Evolutionary conservation across 805 yeast genomes (phyloP).

Genomic region (Metschnikowia hibisci): DNA sequence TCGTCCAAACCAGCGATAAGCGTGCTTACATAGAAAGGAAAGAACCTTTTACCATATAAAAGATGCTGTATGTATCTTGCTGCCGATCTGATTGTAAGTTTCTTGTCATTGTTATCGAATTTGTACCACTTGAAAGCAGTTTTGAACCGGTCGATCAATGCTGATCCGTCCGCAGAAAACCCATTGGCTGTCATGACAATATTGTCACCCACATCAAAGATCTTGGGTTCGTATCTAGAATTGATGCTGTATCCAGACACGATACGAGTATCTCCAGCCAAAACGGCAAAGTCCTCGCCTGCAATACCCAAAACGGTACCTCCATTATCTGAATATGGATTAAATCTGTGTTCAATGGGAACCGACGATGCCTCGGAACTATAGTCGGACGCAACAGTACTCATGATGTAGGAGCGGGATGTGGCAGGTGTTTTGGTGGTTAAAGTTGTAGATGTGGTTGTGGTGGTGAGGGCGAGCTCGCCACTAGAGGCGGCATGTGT

Average conservation of each 20-base stretch:
- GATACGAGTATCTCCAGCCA: slow-evolving; percentile 98
- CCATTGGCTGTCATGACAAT: slow-evolving; percentile 91
- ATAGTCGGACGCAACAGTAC: slow-evolving; percentile 20
- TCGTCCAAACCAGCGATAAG: slow-evolving; percentile 90
- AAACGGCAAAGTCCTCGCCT: slow-evolving; percentile 92
- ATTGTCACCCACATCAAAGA: slow-evolving; percentile 84
- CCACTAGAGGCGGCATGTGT: not conserved
- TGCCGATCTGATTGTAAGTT: slow-evolving; percentile 63
- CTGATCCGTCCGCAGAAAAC: slow-evolving; percentile 91
- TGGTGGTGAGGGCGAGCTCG: slow-evolving; percentile 5
- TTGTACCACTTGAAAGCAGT: slow-evolving; percentile 85
- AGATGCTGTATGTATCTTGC: slow-evolving; percentile 90
- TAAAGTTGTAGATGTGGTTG: not conserved
- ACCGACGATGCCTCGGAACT: slow-evolving; percentile 19
- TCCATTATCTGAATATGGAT: slow-evolving; percentile 93
- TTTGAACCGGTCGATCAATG: slow-evolving; percentile 71
- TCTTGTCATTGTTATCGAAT: slow-evolving; percentile 73
- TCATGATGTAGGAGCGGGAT: slow-evolving; percentile 7
- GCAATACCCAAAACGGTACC: slow-evolving; percentile 98
- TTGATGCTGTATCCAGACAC: slow-evolving; percentile 91
- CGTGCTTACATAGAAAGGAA: slow-evolving; percentile 96
- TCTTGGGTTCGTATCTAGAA: slow-evolving; percentile 87
- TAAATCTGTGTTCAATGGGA: slow-evolving; percentile 89
- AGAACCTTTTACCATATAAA: slow-evolving; percentile 87
- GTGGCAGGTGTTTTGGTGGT: not conserved